Percentiles rank a stretch among this genome's conserved stretches.
phyloP scores from a whole-genome alignment of 1,284 basidiomycete species.

The Cutaneotrichosporon cavernicola region DNA sequence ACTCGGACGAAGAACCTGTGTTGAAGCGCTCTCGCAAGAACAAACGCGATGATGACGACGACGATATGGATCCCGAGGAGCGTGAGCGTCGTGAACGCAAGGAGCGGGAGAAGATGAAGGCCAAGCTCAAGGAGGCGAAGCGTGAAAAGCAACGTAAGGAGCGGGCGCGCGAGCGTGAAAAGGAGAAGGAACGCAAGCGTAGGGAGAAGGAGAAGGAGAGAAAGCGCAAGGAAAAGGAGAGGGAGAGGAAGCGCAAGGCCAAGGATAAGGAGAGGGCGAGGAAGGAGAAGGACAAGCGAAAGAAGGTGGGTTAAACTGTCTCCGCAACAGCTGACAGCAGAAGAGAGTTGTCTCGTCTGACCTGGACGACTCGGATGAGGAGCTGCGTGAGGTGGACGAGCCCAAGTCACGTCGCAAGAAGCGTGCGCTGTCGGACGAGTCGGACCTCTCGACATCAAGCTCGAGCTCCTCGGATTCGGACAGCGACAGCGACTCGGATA shows the following conservation, averaged over 20 bases:
- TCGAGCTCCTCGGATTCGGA: constrained; percentile 48
- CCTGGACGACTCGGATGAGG: constrained; percentile 27
- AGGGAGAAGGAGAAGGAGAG: constrained; percentile 36
- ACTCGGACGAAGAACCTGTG: constrained; percentile 26
- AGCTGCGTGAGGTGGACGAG: constrained; percentile 21
- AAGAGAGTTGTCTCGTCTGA: constrained; percentile 15
- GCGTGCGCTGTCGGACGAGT: constrained; percentile 17
- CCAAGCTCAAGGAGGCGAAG: constrained; percentile 30
- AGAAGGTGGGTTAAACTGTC: constrained; percentile 29
- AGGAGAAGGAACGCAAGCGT: constrained; percentile 34
- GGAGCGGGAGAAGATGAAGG: constrained; percentile 27
- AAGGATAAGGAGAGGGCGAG: constrained; percentile 37
- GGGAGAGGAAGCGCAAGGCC: constrained; percentile 35
- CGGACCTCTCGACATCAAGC: constrained; percentile 12
- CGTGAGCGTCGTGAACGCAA: constrained; percentile 29
- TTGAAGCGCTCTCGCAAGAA: constrained; percentile 26
- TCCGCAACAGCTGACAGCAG: not conserved
- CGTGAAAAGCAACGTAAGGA: constrained; percentile 23
- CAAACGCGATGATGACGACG: constrained; percentile 17
- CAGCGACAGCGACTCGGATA: constrained; percentile 49
- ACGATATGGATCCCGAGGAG: constrained; percentile 36
- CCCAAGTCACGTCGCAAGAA: constrained; percentile 21
- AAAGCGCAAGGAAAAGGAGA: constrained; percentile 36
- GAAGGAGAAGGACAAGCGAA: constrained; percentile 36
- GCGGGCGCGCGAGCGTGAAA: constrained; percentile 35